Conservation (phyloP, 2,329 filamentous ascomycete genomes). For the Xylaria sp. region DNA sequence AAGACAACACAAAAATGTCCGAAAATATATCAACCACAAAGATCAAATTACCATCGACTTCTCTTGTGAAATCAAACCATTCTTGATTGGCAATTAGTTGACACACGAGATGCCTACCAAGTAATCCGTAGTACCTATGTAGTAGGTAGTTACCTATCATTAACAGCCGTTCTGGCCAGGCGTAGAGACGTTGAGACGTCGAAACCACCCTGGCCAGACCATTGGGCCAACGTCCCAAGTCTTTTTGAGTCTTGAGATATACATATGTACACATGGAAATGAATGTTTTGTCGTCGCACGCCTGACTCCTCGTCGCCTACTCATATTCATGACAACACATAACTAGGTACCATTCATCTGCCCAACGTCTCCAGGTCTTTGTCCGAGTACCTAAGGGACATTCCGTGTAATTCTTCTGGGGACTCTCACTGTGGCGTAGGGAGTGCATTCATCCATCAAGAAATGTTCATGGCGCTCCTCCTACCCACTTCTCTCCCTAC, state of each 20-base stretch:
- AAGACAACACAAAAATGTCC: too few relatives aligned
- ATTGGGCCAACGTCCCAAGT: constrained; percentile 13
- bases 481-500: neutral
- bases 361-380: neutral
- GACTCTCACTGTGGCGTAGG: neutral
- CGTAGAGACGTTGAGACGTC: neutral
- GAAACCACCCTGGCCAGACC: constrained; percentile 9
- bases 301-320: constrained; percentile 3
- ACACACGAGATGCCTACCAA: neutral
- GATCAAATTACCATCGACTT: too few relatives aligned
- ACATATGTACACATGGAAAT: constrained; percentile 30
- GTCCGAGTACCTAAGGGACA: neutral
- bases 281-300: constrained; percentile 4
- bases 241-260: constrained; percentile 21
- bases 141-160: constrained; percentile 4
- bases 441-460: neutral
- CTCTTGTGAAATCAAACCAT: too few relatives aligned
- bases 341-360: constrained; percentile 3
- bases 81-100: too few relatives aligned
- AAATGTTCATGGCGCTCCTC: neutral
- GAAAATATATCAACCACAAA: too few relatives aligned
- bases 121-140: neutral
- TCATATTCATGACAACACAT: constrained; percentile 10
- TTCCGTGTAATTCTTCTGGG: neutral
- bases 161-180: constrained; percentile 3